phyloP scores from a whole-genome alignment of 257 asterid genomes.

The Solanum ossicruentum region DNA sequence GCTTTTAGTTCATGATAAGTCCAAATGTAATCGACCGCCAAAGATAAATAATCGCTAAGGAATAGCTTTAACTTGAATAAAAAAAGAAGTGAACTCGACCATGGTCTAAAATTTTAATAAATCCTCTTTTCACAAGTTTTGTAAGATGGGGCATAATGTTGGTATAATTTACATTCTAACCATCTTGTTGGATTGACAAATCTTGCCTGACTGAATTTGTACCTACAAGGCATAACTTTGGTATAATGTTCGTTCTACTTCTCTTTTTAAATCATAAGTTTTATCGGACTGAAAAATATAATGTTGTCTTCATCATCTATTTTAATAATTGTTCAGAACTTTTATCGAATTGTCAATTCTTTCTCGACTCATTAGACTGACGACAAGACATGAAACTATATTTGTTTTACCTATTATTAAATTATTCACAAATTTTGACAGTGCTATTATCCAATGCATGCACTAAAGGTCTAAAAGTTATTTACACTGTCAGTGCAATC shows the following conservation, averaged over 20 bases:
- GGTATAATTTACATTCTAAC: not conserved
- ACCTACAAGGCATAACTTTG: not conserved
- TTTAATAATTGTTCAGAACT: not conserved
- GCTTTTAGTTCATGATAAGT: not conserved
- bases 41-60: not conserved
- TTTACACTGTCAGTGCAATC: not conserved
- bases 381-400: not conserved
- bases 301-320: not conserved
- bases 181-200: not conserved
- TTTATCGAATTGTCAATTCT: not conserved
- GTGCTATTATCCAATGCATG: not conserved
- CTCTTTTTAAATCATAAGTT: not conserved
- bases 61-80: not conserved
- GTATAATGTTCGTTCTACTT: not conserved
- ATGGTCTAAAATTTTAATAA: not conserved
- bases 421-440: not conserved
- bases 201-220: not conserved
- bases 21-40: not conserved
- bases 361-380: rapidly evolving
- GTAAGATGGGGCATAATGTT: not conserved
- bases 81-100: not conserved
- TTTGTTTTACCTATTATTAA: not conserved
- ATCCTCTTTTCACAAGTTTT: not conserved
- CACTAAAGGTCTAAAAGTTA: not conserved
- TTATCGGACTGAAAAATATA: rapidly evolving